These are phyloP conservation scores for Geosmithia morbida DNA, from an alignment of 2,329 filamentous ascomycete genomes.

Conservation along the genomic window DNA sequence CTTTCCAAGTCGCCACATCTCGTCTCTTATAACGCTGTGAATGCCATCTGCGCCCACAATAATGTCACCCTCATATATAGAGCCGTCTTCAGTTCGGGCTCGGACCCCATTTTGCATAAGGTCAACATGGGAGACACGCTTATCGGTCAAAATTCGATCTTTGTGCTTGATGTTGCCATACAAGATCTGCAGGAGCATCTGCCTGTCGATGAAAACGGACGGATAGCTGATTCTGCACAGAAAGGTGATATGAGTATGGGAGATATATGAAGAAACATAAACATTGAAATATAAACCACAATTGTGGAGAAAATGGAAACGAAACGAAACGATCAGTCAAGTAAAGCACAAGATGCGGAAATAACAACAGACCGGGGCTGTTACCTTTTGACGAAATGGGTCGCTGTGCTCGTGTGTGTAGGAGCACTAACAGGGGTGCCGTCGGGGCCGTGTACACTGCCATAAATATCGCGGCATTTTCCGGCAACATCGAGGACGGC, in stretches of 20 bases:
- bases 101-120: conserved; percentile 5
- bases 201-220: conserved; percentile 18
- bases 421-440: not conserved
- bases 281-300: not conserved
- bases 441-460: not conserved
- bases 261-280: not conserved
- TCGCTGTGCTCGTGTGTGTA: not conserved
- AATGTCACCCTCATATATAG: conserved; percentile 12
- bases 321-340: too few species aligned
- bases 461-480: not conserved
- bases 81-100: conserved; percentile 13
- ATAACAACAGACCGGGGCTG: not conserved
- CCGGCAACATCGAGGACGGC: not conserved
- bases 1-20: conserved; percentile 9
- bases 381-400: not conserved
- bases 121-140: conserved; percentile 6
- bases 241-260: not conserved
- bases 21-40: conserved; percentile 16
- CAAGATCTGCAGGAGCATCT: conserved; percentile 15
- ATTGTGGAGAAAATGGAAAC: too few species aligned
- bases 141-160: conserved; percentile 6
- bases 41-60: conserved; percentile 23
- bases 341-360: too few species aligned
- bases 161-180: conserved; percentile 18
- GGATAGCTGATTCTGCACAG: conserved; percentile 12